Evolutionary conservation across 345 rosid species (phyloP), one percentile per base, ranked within the genome.

Genomic region (Leavenworthia alabamica): DNA sequence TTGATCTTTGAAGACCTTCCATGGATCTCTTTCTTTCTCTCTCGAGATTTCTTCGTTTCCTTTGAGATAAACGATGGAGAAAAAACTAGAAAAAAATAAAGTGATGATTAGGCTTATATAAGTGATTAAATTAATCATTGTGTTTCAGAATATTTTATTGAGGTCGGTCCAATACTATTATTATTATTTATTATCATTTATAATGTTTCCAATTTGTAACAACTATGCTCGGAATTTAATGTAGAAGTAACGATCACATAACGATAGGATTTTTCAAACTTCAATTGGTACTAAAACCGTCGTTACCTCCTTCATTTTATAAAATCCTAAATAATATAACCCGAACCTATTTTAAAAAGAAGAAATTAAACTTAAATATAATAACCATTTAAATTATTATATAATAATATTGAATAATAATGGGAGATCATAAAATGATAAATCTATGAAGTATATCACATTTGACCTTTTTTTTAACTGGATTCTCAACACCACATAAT

Each of bases 1-100:
- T 81, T 60, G 99, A 93, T 85, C 99, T 82, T 63, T 86, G 97
- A 71, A 93, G 77, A 37, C 88, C 96, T 5, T 74, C 94, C 99
- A 93, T 93, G 64, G 76, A 17, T 29, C 40, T 29, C 40, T 40
- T 56, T 47, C 26, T 53, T 16, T 40, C 12, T 60, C 14, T 24
- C 27, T 56, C 15, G 31, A 40, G 62, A 51, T 49, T 45, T 42
- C 35, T 43, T 14, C 17, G 51, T 16, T 51, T 29, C 48, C 49
- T 55, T 49, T 15, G 54, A 47, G 62, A 36, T 61, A 23, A 24
- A 35, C 36, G 59, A 28, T 12, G 28, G 1, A 2, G 1, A 41
- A 41, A 41, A 41, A 28, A 60, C 39, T 16, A 45, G 11, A 7
- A n/a, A 45, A 37, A 45, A 7, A 7, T 9, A 45, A 37, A 56